These are phyloP conservation scores for Yamadazyma akitaensis DNA, from an alignment of 805 yeast genomes.

Conservation along the genomic window DNA sequence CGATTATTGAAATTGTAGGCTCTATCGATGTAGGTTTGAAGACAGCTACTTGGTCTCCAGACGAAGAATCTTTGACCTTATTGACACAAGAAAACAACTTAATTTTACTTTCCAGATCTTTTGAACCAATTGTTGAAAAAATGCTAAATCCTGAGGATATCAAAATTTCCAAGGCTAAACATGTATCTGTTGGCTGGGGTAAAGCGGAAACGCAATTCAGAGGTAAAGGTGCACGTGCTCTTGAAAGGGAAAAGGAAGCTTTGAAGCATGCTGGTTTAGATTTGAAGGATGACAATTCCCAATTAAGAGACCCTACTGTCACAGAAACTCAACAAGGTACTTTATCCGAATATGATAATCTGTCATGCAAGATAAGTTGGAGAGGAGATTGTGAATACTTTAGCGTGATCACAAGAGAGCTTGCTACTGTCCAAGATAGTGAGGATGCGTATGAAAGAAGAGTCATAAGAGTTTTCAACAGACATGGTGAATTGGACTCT, in stretches of 20 bases:
- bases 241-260: slow-evolving; percentile 60
- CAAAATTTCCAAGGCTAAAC: slow-evolving; percentile 55
- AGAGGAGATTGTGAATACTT: slow-evolving; percentile 92
- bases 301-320: slow-evolving; percentile 84
- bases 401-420: slow-evolving; percentile 62
- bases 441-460: slow-evolving; percentile 50
- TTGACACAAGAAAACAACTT: slow-evolving; percentile 61
- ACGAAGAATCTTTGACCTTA: slow-evolving; percentile 79
- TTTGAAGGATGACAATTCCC: slow-evolving; percentile 50
- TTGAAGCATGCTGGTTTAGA: slow-evolving; percentile 66
- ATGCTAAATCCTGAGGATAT: slow-evolving; percentile 60
- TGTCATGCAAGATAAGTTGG: slow-evolving; percentile 67
- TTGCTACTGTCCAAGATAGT: slow-evolving; percentile 39
- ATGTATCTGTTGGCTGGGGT: slow-evolving; percentile 99
- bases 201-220: slow-evolving; percentile 92
- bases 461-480: slow-evolving; percentile 74
- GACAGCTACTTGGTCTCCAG: slow-evolving; percentile 84
- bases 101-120: slow-evolving; percentile 65
- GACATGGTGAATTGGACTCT: slow-evolving; percentile 75
- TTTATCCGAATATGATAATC: slow-evolving; percentile 52
- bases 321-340: slow-evolving; percentile 68
- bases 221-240: slow-evolving; percentile 85
- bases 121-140: slow-evolving; percentile 76
- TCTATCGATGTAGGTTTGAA: slow-evolving; percentile 71
- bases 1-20: slow-evolving; percentile 76